Conservation (phyloP, 352 stramenopile genomes). For the Thalassiosira hispida region DNA sequence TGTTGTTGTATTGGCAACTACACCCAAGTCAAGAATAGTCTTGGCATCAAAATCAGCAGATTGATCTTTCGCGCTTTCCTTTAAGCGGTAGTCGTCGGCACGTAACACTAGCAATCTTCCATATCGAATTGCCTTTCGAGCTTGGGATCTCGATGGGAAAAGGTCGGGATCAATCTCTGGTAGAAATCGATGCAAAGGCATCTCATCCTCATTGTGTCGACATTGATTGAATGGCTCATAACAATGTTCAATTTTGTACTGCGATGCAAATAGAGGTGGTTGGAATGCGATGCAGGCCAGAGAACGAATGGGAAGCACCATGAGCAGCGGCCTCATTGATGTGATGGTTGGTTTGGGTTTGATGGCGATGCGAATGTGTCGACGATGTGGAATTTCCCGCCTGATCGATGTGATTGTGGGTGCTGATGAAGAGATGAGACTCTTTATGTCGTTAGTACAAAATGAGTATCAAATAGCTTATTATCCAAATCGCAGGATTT, state of each 20-base stretch:
- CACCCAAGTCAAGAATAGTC: slow-evolving; percentile 1
- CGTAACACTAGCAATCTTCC: slow-evolving; percentile 16
- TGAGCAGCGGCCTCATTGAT: no score
- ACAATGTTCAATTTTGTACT: slow-evolving; percentile 12
- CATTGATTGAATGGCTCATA: slow-evolving; percentile 11
- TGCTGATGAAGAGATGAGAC: no score
- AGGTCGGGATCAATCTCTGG: slow-evolving; percentile 15
- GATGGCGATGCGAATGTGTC: no score
- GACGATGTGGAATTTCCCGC: no score
- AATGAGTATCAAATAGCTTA: no score
- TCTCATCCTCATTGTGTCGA: neutral
- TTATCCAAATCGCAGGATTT: no score
- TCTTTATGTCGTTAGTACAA: no score
- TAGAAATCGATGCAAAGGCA: slow-evolving; percentile 4
- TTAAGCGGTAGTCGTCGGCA: neutral
- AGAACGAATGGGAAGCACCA: no score
- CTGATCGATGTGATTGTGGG: no score
- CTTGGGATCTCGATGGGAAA: slow-evolving; percentile 28
- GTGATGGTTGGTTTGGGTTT: no score
- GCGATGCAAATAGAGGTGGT: neutral
- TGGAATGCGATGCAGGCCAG: no score
- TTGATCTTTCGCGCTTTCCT: neutral
- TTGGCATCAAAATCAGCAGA: neutral
- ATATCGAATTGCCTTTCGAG: slow-evolving; percentile 19
- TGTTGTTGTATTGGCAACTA: slow-evolving; percentile 15